Evolutionary conservation across 371 early-diverging fungal species (phyloP), one percentile per base, ranked within the genome.

Genomic region (Polyrhizophydium stewartii): DNA sequence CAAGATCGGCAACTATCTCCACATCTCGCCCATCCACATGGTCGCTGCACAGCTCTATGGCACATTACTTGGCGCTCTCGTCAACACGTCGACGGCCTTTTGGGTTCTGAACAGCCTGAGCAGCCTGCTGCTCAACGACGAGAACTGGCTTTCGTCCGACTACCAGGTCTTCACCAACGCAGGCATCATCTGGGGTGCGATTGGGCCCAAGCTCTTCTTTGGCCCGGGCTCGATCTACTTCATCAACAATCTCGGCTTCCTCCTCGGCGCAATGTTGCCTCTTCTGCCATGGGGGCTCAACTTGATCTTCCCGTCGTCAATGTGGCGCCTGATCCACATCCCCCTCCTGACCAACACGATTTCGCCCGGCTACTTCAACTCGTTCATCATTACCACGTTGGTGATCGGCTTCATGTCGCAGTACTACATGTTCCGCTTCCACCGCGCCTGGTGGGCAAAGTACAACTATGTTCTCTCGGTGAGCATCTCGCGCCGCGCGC

Each of bases 151-250:
- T 10, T 53, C 63, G 17, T 51, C 55, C 31, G 32, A 59, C 35
- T 65, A 71, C 60, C 28, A 38, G 1, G 69, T 75, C 12, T 85
- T 85, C 64, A 75, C 78, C 66, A 74, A 78, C 28, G 83, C 84
- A 33, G 86, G 82, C 27, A 78, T 81, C 37, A 85, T 85, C 53
- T 88, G 87, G 74, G 84, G 83, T 47, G 77, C 81, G 24, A 71
- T 85, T 50, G 80, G 80, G 1, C 75, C 79, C 19, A 72, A 65
- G 13, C 74, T 64, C 12, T 61, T 80, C 71, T 82, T 84, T 62
- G 76, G 81, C 0, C 56, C 72, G 6, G 64, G 63, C 10, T 67
- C 75, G 33, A 64, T 61, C 13, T 85, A 85, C 71, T 65, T 58
- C 72, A 71, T 21, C 45, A 16, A 47, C 35, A 45, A 60, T 31